Evolutionary conservation across 805 yeast genomes (phyloP), one percentile per base, ranked within the genome.

Genomic region (Starmerella asiatica): DNA sequence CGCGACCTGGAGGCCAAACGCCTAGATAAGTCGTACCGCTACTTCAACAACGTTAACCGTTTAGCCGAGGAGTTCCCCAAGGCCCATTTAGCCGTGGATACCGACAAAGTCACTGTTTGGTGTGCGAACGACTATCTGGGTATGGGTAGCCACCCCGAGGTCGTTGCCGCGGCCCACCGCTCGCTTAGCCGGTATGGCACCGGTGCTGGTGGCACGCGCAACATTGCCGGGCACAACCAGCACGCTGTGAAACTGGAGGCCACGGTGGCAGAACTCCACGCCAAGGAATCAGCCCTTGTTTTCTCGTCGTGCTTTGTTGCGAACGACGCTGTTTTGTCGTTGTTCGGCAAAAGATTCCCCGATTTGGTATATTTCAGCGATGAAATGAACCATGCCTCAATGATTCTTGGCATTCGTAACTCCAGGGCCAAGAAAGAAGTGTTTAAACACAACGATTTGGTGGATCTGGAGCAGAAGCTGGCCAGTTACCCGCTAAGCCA

Each of bases 131-230:
- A 91, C 62, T 91, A 91, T 60, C 69, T 91, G 45, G 96, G 97
- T 11, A 82, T 91, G 91, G 88, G 95, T 38, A 76, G 74, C 55
- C 81, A 88, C 58, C 70, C 70, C 46, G 65, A 69, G 47, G 88
- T 88, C 32, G 64, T 84, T 44, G 63, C 71, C 15, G 75, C 75
- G 40, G 91, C 88, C 88, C 78, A 79, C 52, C 58, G 67, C 36
- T 76, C 93, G 15, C 69, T 91, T 60, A 80, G 79, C 53, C 75
- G 73, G 64, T 91, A 91, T 59, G 99, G 99, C 54, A 80, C 94
- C 4, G 99, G 99, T 53, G 94, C 99, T 7, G 99, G 99, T 56
- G 99, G 99, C 52, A 91, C 99, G 36, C 73, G 99, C 57, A 91
- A 91, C 64, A 91, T 91, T 59, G 98, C 99, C 2, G 99, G 99